phyloP scores from a whole-genome alignment of 176 grass and related monocot genomes.

The Aechmea fasciata region DNA sequence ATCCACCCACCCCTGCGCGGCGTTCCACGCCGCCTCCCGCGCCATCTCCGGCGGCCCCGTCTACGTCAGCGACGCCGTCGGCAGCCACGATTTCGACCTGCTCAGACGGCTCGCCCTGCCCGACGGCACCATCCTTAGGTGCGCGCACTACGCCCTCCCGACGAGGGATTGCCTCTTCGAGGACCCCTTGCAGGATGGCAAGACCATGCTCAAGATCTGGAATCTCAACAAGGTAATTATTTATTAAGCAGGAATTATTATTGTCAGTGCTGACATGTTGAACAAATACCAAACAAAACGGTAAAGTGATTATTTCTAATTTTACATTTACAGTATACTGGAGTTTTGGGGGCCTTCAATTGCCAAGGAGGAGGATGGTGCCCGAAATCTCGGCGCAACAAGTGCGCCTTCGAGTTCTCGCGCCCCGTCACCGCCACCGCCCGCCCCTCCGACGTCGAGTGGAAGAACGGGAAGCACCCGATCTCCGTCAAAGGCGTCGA shows the following conservation, averaged over 20 bases:
- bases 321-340: constrained; percentile 34
- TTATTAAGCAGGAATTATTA: too few species aligned
- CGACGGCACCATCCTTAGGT: constrained; percentile 68
- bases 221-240: constrained; percentile 46
- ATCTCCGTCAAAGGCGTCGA: constrained; percentile 26
- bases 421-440: constrained; percentile 33
- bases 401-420: constrained; percentile 41
- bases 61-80: constrained; percentile 79
- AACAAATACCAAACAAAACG: too few species aligned
- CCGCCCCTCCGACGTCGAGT: constrained; percentile 62
- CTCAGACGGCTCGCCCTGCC: constrained; percentile 55
- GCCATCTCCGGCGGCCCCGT: constrained; percentile 82
- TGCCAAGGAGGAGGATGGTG: constrained; percentile 98
- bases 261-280: too few species aligned
- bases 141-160: constrained; percentile 67
- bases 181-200: constrained; percentile 62
- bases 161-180: constrained; percentile 65
- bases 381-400: constrained; percentile 60
- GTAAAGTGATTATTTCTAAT: background rate
- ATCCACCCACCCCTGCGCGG: constrained; percentile 75
- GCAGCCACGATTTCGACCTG: constrained; percentile 59
- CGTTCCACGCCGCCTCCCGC: constrained; percentile 92
- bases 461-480: constrained; percentile 30
- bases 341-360: constrained; percentile 73
- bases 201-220: constrained; percentile 91